phyloP scores from a whole-genome alignment of 495 filamentous ascomycete genomes.

The Durotheca rogersii region DNA sequence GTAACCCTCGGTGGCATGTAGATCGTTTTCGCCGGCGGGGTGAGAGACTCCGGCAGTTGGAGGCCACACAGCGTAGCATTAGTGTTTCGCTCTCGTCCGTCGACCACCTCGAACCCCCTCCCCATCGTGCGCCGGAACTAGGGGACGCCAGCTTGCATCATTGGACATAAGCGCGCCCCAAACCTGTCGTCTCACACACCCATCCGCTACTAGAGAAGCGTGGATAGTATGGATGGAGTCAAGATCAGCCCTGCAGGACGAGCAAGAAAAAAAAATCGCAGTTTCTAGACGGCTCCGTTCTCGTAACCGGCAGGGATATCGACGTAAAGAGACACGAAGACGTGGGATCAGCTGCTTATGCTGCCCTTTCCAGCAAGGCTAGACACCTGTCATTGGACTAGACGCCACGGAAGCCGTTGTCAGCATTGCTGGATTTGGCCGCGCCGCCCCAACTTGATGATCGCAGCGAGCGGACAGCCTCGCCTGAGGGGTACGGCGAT shows the following conservation, averaged over 20 bases:
- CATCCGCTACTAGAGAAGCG: slow-evolving; percentile 6
- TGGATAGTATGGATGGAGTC: slow-evolving; percentile 16
- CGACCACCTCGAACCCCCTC: slow-evolving; percentile 28
- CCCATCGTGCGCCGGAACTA: slow-evolving; percentile 20
- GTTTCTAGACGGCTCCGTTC: slow-evolving; percentile 14
- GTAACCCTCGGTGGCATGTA: slow-evolving; percentile 14
- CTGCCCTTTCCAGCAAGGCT: slow-evolving; percentile 23
- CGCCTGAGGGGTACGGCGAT: slow-evolving; percentile 12
- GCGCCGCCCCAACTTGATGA: slow-evolving; percentile 20
- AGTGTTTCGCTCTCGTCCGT: slow-evolving; percentile 30
- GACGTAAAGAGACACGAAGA: slow-evolving; percentile 17
- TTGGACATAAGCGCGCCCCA: slow-evolving; percentile 30
- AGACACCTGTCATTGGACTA: slow-evolving; percentile 16
- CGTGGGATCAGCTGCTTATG: slow-evolving; percentile 28
- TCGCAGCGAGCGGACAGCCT: slow-evolving; percentile 18
- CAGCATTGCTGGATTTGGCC: slow-evolving; percentile 24
- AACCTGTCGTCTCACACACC: slow-evolving; percentile 23
- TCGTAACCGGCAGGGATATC: slow-evolving; percentile 24
- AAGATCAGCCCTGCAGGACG: slow-evolving; percentile 30
- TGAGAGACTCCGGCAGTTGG: slow-evolving; percentile 27
- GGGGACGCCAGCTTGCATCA: slow-evolving; percentile 31
- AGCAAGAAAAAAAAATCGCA: slow-evolving; percentile 10
- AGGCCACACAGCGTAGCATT: slow-evolving; percentile 25
- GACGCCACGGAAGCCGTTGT: slow-evolving; percentile 21
- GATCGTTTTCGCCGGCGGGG: slow-evolving; percentile 14